Conservation (phyloP, 805 yeast genomes). For the Vanderwaltozyma tropicalis region DNA sequence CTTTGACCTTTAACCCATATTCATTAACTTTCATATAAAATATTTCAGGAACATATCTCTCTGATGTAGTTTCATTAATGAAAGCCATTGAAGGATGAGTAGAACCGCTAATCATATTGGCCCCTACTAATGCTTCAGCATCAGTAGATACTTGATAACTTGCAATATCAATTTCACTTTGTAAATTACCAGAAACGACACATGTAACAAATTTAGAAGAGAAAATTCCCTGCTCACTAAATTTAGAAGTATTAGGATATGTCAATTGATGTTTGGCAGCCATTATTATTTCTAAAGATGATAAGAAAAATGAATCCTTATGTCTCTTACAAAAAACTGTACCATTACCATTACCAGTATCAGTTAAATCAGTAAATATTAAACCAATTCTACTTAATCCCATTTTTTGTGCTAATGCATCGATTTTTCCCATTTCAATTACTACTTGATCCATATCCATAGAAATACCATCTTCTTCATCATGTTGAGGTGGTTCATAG, state of each 20-base stretch:
- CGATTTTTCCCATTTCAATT: slow-evolving; percentile 38
- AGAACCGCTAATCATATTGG: slow-evolving; percentile 77
- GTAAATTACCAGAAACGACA: slow-evolving; percentile 78
- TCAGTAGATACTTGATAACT: slow-evolving; percentile 82
- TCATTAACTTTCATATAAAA: slow-evolving; percentile 78
- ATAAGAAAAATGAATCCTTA: slow-evolving; percentile 77
- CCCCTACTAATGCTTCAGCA: slow-evolving; percentile 80
- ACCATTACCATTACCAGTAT: slow-evolving; percentile 80
- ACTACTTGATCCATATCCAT: slow-evolving; percentile 37
- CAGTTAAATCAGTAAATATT: slow-evolving; percentile 81
- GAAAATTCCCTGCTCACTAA: slow-evolving; percentile 51
- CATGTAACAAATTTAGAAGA: slow-evolving; percentile 92
- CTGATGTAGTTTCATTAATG: slow-evolving; percentile 60
- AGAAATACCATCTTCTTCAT: slow-evolving; percentile 77
- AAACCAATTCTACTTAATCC: slow-evolving; percentile 71
- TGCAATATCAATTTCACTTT: slow-evolving; percentile 82
- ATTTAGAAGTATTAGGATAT: slow-evolving; percentile 53
- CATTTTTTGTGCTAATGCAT: slow-evolving; percentile 42
- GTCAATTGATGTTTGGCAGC: slow-evolving; percentile 69
- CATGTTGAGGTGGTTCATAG: slow-evolving; percentile 84
- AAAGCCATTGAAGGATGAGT: slow-evolving; percentile 84
- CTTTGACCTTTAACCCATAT: slow-evolving; percentile 78
- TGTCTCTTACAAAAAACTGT: slow-evolving; percentile 88
- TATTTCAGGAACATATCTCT: slow-evolving; percentile 89
- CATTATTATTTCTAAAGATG: slow-evolving; percentile 77